Evolutionary conservation across 78 protist species (phyloP), one percentile per base, ranked within the genome.

Genomic region (Paulinella micropora): DNA sequence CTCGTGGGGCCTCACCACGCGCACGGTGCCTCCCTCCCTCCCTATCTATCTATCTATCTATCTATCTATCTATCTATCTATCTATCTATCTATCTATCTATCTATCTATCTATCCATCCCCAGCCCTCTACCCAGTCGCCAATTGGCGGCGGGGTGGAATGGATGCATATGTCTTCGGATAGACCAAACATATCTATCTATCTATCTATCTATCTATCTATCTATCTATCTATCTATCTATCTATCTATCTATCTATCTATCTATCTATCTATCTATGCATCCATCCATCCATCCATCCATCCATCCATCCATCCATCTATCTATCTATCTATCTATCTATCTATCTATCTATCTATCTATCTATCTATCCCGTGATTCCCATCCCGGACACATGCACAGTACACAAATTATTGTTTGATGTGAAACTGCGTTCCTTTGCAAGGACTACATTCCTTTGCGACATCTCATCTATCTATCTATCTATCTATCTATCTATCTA

Each of bases 1-100:
- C 93, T 95, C 97, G 31, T 98, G 98, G 98, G 99, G 99, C 38
- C 86, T 96, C 64, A 94, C 99, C 39, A 98, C 98, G 4, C 95
- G 99, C 83, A 88, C 96, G 36, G 79, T 93, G 37, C 90, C 90
- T 34, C 85, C 88, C 34, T 87, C 88, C 90, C 82, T 90, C 6
- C 15, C 6, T 51, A 51, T 51, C 6, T 51, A 51, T 51, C 6
- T 51, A 51, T 51, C 6, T 51, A 51, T 15, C 6, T 51, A 51
- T 51, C 6, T 15, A 51, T 51, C 6, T 51, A 51, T 51, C 6
- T 51, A 51, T 51, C 6, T 51, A 51, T 51, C 6, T 51, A 51
- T 36, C 40, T 87, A 51, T 51, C 73, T 51, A 51, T 51, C 6
- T 23, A 51, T 51, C 6, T 51, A 51, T 51, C 6, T 51, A 51